Conservation (phyloP, 352 stramenopile species). For the Halophytophthora polymorphica region DNA sequence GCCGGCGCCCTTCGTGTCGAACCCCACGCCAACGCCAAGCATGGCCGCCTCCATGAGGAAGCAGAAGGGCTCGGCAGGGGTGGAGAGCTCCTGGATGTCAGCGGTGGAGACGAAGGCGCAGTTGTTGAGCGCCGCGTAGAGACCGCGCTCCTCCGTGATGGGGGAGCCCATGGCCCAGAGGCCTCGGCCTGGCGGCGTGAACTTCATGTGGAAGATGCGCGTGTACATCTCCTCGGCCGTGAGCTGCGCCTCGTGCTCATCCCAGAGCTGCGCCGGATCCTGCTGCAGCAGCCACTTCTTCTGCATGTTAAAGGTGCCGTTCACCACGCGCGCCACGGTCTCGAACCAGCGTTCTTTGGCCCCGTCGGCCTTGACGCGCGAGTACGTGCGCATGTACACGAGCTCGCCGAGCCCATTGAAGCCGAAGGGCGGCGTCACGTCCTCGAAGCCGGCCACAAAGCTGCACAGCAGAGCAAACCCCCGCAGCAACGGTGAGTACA, state of each 20-base stretch:
- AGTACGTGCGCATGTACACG: slow-evolving; percentile 92
- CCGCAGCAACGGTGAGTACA: no score
- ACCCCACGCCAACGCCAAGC: slow-evolving; percentile 92
- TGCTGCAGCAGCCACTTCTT: slow-evolving; percentile 78
- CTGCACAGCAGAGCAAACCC: no score
- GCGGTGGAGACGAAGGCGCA: slow-evolving; percentile 91
- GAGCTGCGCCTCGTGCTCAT: slow-evolving; percentile 46
- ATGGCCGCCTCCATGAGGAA: slow-evolving; percentile 96
- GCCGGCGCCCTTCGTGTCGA: slow-evolving; percentile 89
- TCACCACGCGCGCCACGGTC: slow-evolving; percentile 91
- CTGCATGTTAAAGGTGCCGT: slow-evolving; percentile 93
- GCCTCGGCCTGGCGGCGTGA: slow-evolving; percentile 88
- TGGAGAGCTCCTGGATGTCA: slow-evolving; percentile 53
- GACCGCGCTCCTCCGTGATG: slow-evolving; percentile 80
- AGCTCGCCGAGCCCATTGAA: slow-evolving; percentile 94
- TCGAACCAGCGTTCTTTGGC: slow-evolving; percentile 88
- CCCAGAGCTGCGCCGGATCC: slow-evolving; percentile 60
- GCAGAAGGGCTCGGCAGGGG: slow-evolving; percentile 84
- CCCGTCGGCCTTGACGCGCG: slow-evolving; percentile 75
- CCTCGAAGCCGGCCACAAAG: slow-evolving; percentile 55
- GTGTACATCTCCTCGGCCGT: slow-evolving; percentile 89
- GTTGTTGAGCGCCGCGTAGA: slow-evolving; percentile 92
- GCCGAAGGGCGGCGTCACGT: slow-evolving; percentile 75
- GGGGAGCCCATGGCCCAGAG: slow-evolving; percentile 93
- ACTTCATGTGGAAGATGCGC: slow-evolving; percentile 94